Evolutionary conservation across 2,329 filamentous ascomycete genomes (phyloP).

Genomic region (Colletotrichum cereale): DNA sequence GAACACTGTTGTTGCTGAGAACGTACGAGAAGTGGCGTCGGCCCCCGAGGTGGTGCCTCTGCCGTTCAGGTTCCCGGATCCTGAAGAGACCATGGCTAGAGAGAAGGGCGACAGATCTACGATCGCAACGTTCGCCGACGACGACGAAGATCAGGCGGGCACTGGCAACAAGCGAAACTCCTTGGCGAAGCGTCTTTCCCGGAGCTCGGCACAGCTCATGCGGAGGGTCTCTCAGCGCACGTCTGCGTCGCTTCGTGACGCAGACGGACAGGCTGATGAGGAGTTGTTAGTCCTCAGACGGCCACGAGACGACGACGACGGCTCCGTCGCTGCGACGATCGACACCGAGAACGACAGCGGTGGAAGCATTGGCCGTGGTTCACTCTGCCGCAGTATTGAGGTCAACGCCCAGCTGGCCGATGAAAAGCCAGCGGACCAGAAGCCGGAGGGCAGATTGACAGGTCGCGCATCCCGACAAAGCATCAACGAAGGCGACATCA

Average conservation of each 20-base stretch:
- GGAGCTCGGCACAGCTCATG: conserved; percentile 56
- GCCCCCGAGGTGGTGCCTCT: conserved; percentile 72
- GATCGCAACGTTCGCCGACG: conserved; percentile 77
- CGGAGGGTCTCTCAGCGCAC: conserved; percentile 52
- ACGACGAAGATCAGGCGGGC: conserved; percentile 58
- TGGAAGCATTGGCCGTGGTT: conserved; percentile 46
- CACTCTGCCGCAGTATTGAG: conserved; percentile 51
- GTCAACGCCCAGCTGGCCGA: conserved; percentile 55
- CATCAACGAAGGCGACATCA: not conserved
- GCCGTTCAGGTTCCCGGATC: conserved; percentile 71
- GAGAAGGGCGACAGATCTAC: conserved; percentile 72
- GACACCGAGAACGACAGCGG: conserved; percentile 65
- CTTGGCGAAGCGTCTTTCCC: conserved; percentile 63
- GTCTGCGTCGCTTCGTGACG: conserved; percentile 39
- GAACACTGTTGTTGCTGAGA: not conserved
- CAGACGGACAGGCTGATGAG: conserved; percentile 53
- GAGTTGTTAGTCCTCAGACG: conserved; percentile 56
- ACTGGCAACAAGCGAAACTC: conserved; percentile 51
- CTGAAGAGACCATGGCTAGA: conserved; percentile 51
- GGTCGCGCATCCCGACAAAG: not conserved
- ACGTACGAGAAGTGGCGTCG: conserved; percentile 47
- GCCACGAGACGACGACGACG: conserved; percentile 54
- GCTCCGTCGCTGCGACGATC: conserved; percentile 69
- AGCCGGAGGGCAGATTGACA: not conserved
- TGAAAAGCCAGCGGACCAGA: conserved; percentile 25